phyloP scores from a whole-genome alignment of 371 early-diverging fungal genomes.

The Paraphysoderma sedebokerense region DNA sequence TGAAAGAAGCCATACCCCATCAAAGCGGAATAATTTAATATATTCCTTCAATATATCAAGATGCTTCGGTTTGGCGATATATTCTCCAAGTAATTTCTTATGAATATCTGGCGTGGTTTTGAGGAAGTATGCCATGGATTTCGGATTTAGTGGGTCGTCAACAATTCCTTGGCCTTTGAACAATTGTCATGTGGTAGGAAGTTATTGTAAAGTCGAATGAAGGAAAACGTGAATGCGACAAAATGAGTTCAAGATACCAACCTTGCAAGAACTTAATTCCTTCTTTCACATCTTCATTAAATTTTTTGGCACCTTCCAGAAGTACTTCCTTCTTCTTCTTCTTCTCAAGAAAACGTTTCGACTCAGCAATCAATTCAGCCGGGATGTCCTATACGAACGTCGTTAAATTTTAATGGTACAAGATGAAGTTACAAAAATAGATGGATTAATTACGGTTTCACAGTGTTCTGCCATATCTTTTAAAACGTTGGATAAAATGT shows the following conservation, averaged over 20 bases:
- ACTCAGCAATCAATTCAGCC: constrained; percentile 7
- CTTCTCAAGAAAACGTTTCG: constrained; percentile 9
- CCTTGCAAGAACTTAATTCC: constrained; percentile 54
- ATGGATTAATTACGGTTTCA: constrained; percentile 9
- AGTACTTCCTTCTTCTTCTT: constrained; percentile 46
- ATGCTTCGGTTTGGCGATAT: constrained; percentile 65
- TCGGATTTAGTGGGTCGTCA: constrained; percentile 18
- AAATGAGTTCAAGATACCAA: constrained; percentile 4
- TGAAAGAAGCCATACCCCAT: constrained; percentile 25
- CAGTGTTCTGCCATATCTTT: constrained; percentile 51
- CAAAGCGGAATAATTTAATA: constrained; percentile 67
- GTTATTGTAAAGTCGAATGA: neutral
- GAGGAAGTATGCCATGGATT: constrained; percentile 50
- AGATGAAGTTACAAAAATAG: neutral
- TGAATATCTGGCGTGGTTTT: constrained; percentile 52
- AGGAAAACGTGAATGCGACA: neutral
- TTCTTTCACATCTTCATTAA: constrained; percentile 70
- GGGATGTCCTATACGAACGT: constrained; percentile 7
- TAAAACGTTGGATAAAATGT: constrained; percentile 57
- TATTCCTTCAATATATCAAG: constrained; percentile 55
- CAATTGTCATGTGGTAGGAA: neutral
- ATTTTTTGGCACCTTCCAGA: constrained; percentile 53
- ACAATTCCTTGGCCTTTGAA: constrained; percentile 28
- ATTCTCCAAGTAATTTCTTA: constrained; percentile 72
- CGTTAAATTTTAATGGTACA: neutral